phyloP scores from a whole-genome alignment of 1,139 yeast species.

The Entelexis sorbosivorans region DNA sequence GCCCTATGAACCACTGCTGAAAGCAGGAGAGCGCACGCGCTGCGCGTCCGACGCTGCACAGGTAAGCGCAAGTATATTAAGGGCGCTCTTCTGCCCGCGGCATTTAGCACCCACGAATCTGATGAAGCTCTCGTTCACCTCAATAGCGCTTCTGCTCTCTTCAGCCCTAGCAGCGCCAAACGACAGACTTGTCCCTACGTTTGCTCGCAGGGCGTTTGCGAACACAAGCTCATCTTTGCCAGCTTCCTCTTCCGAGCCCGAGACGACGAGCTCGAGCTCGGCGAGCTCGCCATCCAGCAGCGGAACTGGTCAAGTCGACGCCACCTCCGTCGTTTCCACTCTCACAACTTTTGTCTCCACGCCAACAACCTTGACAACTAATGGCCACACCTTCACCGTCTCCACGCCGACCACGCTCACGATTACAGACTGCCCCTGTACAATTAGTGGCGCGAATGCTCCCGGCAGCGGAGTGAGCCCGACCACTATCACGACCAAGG shows the following conservation, averaged over 20 bases:
- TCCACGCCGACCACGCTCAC: constrained; percentile 37
- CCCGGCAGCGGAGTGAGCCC: neutral
- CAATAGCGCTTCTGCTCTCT: neutral
- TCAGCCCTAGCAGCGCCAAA: neutral
- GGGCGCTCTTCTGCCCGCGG: neutral
- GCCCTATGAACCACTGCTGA: neutral
- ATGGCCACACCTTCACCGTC: constrained; percentile 33
- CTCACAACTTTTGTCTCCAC: constrained; percentile 34
- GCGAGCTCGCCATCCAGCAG: neutral
- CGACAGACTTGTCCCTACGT: neutral
- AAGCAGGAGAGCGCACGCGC: neutral
- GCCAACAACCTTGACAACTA: constrained; percentile 33
- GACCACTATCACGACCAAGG: neutral
- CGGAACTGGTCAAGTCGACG: neutral
- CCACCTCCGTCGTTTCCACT: neutral
- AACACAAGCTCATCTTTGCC: neutral
- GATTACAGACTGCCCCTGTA: constrained; percentile 42
- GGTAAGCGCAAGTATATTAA: neutral
- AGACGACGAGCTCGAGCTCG: neutral
- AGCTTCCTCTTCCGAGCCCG: no score
- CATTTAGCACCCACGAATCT: neutral
- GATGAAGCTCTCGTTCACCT: neutral
- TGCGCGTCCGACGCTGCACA: neutral
- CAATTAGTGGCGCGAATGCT: constrained; percentile 24
- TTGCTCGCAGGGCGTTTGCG: neutral